phyloP scores from a whole-genome alignment of 164 flowering plant genomes.

The Magnolia changhungtana region DNA sequence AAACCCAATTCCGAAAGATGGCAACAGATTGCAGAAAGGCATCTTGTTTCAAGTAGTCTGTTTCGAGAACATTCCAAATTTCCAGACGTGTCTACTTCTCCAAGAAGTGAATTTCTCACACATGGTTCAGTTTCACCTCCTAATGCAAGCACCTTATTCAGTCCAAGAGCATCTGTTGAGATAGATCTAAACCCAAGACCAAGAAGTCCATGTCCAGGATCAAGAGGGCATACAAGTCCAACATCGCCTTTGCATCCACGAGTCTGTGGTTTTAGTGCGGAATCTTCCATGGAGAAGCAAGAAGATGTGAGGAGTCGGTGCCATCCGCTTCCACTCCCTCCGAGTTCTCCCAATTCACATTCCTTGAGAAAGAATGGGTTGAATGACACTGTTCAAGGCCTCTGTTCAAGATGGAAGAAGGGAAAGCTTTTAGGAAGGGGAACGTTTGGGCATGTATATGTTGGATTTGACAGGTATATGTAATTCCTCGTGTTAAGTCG shows the following conservation, averaged over 20 bases:
- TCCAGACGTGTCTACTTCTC: constrained; percentile 11
- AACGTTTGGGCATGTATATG: constrained; percentile 92
- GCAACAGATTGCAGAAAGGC: constrained; percentile 9
- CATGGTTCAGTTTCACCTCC: constrained; percentile 7
- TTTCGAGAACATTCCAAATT: neutral
- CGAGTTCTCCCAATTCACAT: constrained; percentile 69
- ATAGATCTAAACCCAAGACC: constrained; percentile 34
- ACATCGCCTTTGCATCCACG: constrained; percentile 71
- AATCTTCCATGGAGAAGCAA: constrained; percentile 48
- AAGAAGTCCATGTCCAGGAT: constrained; percentile 63
- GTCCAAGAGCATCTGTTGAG: constrained; percentile 21
- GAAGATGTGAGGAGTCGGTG: constrained; percentile 60
- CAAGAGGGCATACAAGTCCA: constrained; percentile 42
- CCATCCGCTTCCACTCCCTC: constrained; percentile 90
- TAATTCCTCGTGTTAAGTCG: neutral
- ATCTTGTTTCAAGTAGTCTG: neutral
- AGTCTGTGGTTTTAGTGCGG: constrained; percentile 36
- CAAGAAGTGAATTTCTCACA: constrained; percentile 8
- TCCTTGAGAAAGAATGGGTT: constrained; percentile 28
- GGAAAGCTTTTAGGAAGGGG: constrained; percentile 94
- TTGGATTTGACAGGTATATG: constrained; percentile 82
- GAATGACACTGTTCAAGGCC: constrained; percentile 27
- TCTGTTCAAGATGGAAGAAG: constrained; percentile 68
- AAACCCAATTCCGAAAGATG: neutral
- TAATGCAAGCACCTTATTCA: constrained; percentile 28